Conservation (phyloP, 2,329 filamentous ascomycete genomes). For the Colletotrichum horii region DNA sequence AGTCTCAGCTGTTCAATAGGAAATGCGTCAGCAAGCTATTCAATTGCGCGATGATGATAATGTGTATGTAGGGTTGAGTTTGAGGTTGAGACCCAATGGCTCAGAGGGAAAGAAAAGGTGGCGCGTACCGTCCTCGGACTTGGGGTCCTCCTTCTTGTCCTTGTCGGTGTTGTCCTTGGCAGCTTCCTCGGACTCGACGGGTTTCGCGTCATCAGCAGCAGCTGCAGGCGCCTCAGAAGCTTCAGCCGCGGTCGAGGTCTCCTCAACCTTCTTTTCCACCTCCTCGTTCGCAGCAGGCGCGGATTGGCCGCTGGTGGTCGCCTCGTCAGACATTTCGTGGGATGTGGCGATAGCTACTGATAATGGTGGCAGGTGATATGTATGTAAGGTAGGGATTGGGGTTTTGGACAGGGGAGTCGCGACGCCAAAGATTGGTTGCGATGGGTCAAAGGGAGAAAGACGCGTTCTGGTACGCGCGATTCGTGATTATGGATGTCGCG, state of each 20-base stretch:
- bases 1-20: slow-evolving; percentile 26
- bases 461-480: slow-evolving; percentile 34
- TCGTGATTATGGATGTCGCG: slow-evolving; percentile 13
- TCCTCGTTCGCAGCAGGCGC: slow-evolving; percentile 17
- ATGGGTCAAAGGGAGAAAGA: slow-evolving; percentile 19
- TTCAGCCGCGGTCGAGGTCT: slow-evolving; percentile 34
- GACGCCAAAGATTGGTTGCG: slow-evolving; percentile 18
- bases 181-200: slow-evolving; percentile 26
- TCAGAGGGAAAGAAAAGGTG: background rate
- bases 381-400: background rate
- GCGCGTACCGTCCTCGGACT: slow-evolving; percentile 36
- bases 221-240: slow-evolving; percentile 28
- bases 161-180: slow-evolving; percentile 27
- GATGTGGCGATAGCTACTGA: slow-evolving; percentile 14
- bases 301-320: slow-evolving; percentile 26
- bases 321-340: slow-evolving; percentile 43
- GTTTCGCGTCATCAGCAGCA: slow-evolving; percentile 27
- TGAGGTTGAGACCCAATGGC: background rate
- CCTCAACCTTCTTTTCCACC: slow-evolving; percentile 37
- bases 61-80: background rate
- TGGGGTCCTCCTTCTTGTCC: slow-evolving; percentile 27
- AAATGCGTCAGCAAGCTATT: background rate
- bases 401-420: slow-evolving; percentile 12
- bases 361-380: background rate
- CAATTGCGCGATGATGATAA: slow-evolving; percentile 16